These are phyloP conservation scores for Blastocladiella britannica DNA, from an alignment of 192 early-diverging fungal genomes.

Conservation along the genomic window DNA sequence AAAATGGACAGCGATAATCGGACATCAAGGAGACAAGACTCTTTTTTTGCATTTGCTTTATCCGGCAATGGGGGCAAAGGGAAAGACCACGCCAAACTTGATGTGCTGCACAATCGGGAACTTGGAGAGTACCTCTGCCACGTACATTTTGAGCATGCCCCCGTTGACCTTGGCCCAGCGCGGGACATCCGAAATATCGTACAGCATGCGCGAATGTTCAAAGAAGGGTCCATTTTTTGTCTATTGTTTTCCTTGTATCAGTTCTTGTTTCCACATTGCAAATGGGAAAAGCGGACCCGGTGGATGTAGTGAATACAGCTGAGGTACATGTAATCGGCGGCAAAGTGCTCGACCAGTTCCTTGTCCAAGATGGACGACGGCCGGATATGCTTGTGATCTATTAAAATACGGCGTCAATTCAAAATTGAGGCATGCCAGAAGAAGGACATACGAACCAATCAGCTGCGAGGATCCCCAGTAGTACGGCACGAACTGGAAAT, in stretches of 20 bases:
- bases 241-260: conserved; percentile 5
- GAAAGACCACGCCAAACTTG: conserved; percentile 40
- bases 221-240: conserved; percentile 50
- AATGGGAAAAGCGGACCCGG: conserved; percentile 17
- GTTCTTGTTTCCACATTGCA: too few relatives aligned
- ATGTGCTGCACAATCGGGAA: conserved; percentile 66
- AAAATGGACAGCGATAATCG: too few relatives aligned
- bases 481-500: conserved; percentile 90
- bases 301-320: conserved; percentile 59
- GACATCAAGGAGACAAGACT: too few relatives aligned
- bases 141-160: conserved; percentile 57
- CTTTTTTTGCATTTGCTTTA: neutral
- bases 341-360: conserved; percentile 33
- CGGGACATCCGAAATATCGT: conserved; percentile 54
- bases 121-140: conserved; percentile 47
- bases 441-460: conserved; percentile 21
- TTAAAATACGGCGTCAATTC: neutral
- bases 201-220: conserved; percentile 55
- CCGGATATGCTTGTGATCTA: conserved; percentile 40
- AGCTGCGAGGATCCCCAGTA: conserved; percentile 83
- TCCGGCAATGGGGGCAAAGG: too few relatives aligned
- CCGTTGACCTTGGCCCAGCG: conserved; percentile 51
- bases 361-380: conserved; percentile 49
- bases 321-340: conserved; percentile 68
- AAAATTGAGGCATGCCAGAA: neutral